Evolutionary conservation across 1,284 basidiomycete species (phyloP).

Genomic region (Naganishia sp.): DNA sequence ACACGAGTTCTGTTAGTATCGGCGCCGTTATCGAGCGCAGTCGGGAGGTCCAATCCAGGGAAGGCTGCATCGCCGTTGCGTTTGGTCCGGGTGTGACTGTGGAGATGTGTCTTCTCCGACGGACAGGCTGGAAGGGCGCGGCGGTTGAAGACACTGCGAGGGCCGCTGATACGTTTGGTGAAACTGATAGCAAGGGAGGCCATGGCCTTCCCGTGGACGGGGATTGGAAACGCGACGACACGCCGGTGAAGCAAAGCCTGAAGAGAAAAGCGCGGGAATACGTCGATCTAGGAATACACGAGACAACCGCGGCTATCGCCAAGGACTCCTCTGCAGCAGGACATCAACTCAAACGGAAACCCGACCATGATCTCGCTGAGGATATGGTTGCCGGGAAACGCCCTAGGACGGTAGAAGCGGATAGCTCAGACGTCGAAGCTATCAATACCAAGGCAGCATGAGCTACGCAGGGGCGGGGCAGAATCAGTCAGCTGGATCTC

Average conservation of each 20-base stretch:
- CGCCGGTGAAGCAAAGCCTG: not conserved
- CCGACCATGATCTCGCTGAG: conserved; percentile 21
- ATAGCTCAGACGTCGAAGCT: too few species aligned
- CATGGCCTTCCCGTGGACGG: not conserved
- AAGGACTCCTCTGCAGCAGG: not conserved
- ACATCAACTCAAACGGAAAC: conserved; percentile 11
- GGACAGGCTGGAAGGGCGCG: conserved; percentile 34
- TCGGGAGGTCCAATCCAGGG: conserved; percentile 31
- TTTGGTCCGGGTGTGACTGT: conserved; percentile 39
- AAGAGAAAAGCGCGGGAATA: conserved; percentile 5
- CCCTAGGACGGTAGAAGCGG: not conserved
- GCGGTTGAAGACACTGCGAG: conserved; percentile 1
- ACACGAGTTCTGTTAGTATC: conserved; percentile 35
- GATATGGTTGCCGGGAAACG: conserved; percentile 4
- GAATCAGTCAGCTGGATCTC: too few species aligned
- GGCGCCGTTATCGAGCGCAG: conserved; percentile 35
- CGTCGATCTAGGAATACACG: conserved; percentile 11
- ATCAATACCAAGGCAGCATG: too few species aligned
- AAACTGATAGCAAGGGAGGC: not conserved
- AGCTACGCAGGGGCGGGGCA: too few species aligned
- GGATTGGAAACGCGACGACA: not conserved
- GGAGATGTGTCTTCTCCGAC: conserved; percentile 34
- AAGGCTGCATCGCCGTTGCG: conserved; percentile 34
- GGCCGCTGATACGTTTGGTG: not conserved
- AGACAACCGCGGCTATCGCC: not conserved